Conservation (phyloP, 2,329 filamentous ascomycete species). For the Ophiostoma sp. region DNA sequence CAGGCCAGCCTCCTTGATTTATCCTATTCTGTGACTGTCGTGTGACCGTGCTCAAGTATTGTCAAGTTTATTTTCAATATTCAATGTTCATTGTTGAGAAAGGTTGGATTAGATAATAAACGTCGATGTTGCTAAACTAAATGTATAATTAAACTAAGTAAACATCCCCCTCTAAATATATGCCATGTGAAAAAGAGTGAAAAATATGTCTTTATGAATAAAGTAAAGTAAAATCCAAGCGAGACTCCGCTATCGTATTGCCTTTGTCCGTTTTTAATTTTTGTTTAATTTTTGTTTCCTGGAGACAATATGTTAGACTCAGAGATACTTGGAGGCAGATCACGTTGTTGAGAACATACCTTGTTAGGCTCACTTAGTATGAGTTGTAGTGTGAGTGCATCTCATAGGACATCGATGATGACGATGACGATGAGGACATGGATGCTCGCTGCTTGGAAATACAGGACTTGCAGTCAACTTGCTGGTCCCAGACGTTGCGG, state of each 20-base stretch:
- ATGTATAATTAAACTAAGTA: too few species aligned
- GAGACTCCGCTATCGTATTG: neutral
- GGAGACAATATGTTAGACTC: neutral
- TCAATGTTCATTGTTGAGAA: neutral
- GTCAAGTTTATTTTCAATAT: neutral
- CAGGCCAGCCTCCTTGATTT: neutral
- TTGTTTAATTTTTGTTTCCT: neutral
- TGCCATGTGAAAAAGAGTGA: too few species aligned
- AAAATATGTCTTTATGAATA: neutral
- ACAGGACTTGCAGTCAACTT: slow-evolving; percentile 49
- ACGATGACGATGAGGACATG: neutral
- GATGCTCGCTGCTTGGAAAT: neutral
- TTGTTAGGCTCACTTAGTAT: neutral
- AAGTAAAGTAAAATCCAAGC: neutral
- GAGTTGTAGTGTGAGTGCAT: neutral
- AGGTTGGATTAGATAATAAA: neutral
- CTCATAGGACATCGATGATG: neutral
- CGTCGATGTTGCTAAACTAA: neutral
- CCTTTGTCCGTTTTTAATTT: neutral
- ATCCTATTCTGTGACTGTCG: neutral
- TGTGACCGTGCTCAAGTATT: neutral
- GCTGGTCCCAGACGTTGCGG: slow-evolving; percentile 59
- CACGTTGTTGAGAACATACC: neutral
- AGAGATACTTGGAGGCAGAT: neutral
- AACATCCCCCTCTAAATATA: neutral